phyloP scores from a whole-genome alignment of 1,284 basidiomycete genomes.

The Malassezia restricta region DNA sequence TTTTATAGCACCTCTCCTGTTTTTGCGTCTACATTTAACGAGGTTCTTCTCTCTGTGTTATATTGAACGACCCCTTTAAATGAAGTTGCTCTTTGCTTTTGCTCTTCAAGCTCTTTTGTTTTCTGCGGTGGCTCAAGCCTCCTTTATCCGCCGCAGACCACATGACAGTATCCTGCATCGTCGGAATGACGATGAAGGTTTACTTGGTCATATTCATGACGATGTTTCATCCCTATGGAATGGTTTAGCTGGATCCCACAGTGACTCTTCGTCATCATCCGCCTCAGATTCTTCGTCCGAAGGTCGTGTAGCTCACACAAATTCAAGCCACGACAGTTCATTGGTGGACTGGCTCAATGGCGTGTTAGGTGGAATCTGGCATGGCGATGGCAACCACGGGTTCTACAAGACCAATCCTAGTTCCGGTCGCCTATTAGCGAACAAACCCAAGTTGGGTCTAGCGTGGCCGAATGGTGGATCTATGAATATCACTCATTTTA shows the following conservation, averaged over 20 bases:
- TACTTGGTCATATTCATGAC: not conserved
- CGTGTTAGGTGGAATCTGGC: not conserved
- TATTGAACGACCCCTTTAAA: not conserved
- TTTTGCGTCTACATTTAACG: too few relatives aligned
- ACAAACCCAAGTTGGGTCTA: conserved; percentile 26
- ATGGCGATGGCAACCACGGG: not conserved
- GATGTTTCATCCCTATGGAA: not conserved
- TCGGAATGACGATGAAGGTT: not conserved
- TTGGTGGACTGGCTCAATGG: not conserved
- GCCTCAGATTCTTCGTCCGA: not conserved
- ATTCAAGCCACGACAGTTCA: not conserved
- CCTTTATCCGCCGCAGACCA: not conserved
- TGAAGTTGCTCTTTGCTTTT: not conserved
- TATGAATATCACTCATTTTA: conserved; percentile 28
- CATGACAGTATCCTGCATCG: not conserved
- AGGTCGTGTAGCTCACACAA: not conserved
- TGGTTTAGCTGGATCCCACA: not conserved
- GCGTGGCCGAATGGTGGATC: conserved; percentile 29
- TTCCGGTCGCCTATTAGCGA: not conserved
- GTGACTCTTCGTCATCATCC: not conserved
- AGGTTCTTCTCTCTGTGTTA: too few relatives aligned
- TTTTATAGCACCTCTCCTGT: too few relatives aligned
- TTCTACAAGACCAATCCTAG: not conserved
- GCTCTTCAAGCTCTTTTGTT: not conserved
- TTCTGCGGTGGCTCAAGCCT: not conserved